Evolutionary conservation across 202 grass and related monocot species (phyloP).

Genomic region (Digitaria exilis): DNA sequence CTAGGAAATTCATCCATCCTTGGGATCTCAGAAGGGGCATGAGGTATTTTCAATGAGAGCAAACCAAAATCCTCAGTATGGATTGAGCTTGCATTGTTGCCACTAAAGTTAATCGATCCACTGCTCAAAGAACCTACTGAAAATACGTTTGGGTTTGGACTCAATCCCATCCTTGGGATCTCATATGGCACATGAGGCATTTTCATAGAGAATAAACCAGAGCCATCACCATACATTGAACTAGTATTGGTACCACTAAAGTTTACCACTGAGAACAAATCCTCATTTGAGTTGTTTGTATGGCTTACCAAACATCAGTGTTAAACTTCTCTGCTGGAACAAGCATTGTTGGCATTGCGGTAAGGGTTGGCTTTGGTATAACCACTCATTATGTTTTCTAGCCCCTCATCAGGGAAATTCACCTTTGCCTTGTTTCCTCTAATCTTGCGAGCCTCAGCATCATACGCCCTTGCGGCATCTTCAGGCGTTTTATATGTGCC

Average conservation of each 20-base stretch:
- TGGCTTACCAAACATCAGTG: not conserved
- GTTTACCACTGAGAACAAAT: constrained; percentile 29
- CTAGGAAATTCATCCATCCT: not conserved
- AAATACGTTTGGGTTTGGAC: not conserved
- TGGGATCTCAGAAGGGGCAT: not conserved
- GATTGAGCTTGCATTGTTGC: not conserved
- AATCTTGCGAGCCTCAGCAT: constrained; percentile 48
- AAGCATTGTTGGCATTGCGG: not conserved
- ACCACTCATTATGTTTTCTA: not conserved
- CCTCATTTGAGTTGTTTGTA: constrained; percentile 6
- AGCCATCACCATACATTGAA: not conserved
- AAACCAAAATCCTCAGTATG: not conserved
- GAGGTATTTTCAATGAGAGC: not conserved
- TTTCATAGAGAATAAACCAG: not conserved
- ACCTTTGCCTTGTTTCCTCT: constrained; percentile 60
- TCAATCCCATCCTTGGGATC: not conserved
- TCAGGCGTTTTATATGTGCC: constrained; percentile 51
- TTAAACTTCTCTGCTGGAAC: not conserved
- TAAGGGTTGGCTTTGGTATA: not conserved
- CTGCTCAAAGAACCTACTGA: not conserved
- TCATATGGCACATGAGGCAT: not conserved
- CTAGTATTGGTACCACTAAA: constrained; percentile 5
- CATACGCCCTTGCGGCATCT: constrained; percentile 58
- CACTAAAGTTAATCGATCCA: constrained; percentile 14
- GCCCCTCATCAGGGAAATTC: constrained; percentile 35